Base-by-base conservation (phyloP, 2,329 filamentous ascomycete species). In the Talaromyces albobiverticillius region DNA sequence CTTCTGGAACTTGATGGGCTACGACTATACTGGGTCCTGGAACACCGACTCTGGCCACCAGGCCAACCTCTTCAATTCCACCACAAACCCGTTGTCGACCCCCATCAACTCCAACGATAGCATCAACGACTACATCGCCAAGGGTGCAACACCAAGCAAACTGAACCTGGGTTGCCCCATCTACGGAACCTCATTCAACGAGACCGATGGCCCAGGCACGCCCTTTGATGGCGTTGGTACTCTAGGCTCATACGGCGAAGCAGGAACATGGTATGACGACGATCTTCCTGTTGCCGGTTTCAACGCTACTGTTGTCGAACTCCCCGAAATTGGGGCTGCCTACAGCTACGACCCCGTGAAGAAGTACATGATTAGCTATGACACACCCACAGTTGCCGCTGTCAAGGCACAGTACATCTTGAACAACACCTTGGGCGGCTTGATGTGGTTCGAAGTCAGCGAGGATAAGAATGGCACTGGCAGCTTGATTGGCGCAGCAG, bases 391-490 rank as follows among this genome's bases (percentile, higher is more conserved):
- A 5, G 83, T 90, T 23, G 53, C 47, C 29, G 41, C 31, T 3
- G 18, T 70, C 2, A 73, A 81, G 10, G 94, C 83, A 66, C 80
- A 95, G 65, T 82, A 79, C 64, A 67, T 81, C 20, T 9, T 38
- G 31, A n/a, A 55, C 16, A 74, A 79, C 26, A 75, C 81, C 0
- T 78, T 95, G 0, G 90, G 90, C 5, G 91, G 91, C 13, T 88
- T 81, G 29, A 95, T 95, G 90, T 95, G 89, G 89, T 92, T 88
- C 88, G 90, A 95, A 75, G 88, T 83, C 63, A 91, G 86, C 62
- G 86, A 82, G 0, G 91, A 95, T 40, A 42, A 49, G 22, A 45
- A 22, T 22, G 53, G 42, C 5, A 45, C 20, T 23, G 29, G 31
- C 11, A 51, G 53, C 26, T 18, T 51, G 32, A 55, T 55, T 20